phyloP scores from a whole-genome alignment of 345 rosid species.

The Salix brachista region DNA sequence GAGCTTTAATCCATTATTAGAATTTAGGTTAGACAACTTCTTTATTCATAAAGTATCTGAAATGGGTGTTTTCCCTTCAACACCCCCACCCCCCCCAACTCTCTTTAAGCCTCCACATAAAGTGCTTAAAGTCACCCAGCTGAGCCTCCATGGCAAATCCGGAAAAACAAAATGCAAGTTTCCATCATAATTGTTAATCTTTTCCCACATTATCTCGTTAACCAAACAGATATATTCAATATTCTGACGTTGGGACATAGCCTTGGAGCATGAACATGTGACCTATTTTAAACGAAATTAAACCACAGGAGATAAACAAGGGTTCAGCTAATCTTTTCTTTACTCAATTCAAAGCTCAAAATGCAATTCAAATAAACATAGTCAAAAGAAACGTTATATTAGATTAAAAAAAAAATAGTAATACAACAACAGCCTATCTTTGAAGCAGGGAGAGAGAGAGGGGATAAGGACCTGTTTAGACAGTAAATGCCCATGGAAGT shows the following conservation, averaged over 20 bases:
- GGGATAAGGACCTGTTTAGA: background rate
- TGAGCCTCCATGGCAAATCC: background rate
- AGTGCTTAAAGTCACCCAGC: background rate
- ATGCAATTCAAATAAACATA: conserved; percentile 3
- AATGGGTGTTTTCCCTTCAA: background rate
- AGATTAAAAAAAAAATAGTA: background rate
- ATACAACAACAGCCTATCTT: background rate
- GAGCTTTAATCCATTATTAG: background rate
- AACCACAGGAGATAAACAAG: background rate
- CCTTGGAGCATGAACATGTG: background rate
- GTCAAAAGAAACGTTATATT: conserved; percentile 12
- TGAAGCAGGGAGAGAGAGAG: background rate
- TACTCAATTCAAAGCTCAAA: background rate
- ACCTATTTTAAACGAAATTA: conserved; percentile 1
- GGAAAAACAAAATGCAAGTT: background rate
- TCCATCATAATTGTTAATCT: background rate
- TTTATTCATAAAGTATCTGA: background rate
- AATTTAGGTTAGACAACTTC: background rate
- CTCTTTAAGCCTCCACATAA: background rate
- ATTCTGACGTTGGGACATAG: background rate
- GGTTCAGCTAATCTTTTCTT: background rate
- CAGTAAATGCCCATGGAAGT: background rate
- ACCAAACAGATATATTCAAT: background rate
- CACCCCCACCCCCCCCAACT: no score
- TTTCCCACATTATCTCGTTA: background rate